phyloP scores from a whole-genome alignment of 2,329 filamentous ascomycete species.

The Ophiostoma pallidulum region DNA sequence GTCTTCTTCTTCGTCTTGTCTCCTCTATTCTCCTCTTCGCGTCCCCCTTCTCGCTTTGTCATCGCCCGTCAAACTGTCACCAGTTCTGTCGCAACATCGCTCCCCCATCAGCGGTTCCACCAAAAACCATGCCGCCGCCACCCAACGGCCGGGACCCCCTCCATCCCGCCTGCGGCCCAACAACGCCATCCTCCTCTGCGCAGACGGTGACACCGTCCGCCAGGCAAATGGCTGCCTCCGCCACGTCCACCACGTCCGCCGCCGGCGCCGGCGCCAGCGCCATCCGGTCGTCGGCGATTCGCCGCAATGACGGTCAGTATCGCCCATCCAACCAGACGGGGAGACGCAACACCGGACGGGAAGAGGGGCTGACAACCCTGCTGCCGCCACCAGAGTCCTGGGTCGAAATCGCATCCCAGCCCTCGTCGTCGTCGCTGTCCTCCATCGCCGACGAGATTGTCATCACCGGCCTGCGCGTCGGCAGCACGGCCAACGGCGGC shows the following conservation, averaged over 20 bases:
- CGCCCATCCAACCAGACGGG: background rate
- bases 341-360: slow-evolving; percentile 16
- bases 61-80: background rate
- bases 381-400: slow-evolving; percentile 68
- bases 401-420: slow-evolving; percentile 88
- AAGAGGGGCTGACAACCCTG: background rate
- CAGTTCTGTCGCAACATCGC: background rate
- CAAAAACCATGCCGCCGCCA: slow-evolving; percentile 12
- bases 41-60: background rate
- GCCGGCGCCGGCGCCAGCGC: slow-evolving; percentile 9
- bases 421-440: slow-evolving; percentile 86
- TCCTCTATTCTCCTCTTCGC: background rate
- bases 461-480: slow-evolving; percentile 74
- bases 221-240: slow-evolving; percentile 8
- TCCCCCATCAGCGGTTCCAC: slow-evolving; percentile 1
- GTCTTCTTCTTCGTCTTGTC: background rate
- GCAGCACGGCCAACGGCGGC: slow-evolving; percentile 39
- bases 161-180: slow-evolving; percentile 5
- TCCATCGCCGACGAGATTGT: slow-evolving; percentile 82
- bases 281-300: slow-evolving; percentile 16
- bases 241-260: no score
- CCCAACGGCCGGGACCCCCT: slow-evolving; percentile 8
- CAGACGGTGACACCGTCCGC: background rate
- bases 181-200: background rate
- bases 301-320: slow-evolving; percentile 27